Percentiles rank a stretch among this genome's conserved stretches.
These are phyloP conservation scores for Cystofilobasidium ferigula DNA, from an alignment of 768 basidiomycete species.

Conservation along the genomic window DNA sequence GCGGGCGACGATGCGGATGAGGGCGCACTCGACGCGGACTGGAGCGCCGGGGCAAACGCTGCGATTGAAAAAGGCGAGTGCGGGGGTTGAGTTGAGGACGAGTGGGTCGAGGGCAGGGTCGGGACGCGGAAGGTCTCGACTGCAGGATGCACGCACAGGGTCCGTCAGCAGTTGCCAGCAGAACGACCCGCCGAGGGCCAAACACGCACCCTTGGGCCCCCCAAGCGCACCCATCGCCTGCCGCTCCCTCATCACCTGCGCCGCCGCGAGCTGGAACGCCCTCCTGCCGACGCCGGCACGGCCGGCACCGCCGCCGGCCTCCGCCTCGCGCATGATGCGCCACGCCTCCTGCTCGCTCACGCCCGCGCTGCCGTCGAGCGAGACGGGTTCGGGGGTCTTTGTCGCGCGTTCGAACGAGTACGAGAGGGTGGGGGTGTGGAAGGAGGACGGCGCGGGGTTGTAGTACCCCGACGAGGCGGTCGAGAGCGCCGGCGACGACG, in stretches of 20 bases:
- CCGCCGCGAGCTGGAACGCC: conserved; percentile 13
- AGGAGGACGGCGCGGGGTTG: neutral
- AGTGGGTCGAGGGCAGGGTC: neutral
- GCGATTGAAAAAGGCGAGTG: neutral
- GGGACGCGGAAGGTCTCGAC: conserved; percentile 5
- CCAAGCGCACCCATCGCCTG: neutral
- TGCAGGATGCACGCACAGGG: neutral
- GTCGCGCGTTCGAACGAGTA: conserved; percentile 3
- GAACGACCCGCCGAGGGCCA: neutral
- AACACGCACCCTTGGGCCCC: neutral
- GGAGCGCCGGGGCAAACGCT: neutral
- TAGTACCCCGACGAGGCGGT: neutral
- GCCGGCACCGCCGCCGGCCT: conserved; percentile 12
- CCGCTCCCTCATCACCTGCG: conserved; percentile 5
- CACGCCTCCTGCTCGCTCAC: neutral
- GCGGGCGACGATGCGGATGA: neutral
- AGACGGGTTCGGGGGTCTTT: neutral
- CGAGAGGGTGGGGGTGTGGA: conserved; percentile 7
- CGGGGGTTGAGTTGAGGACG: conserved; percentile 2
- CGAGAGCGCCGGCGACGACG: conserved; percentile 7
- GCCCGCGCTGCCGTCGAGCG: neutral
- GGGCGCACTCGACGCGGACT: neutral
- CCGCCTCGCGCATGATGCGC: conserved; percentile 1
- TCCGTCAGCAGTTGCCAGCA: no score
- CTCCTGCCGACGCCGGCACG: conserved; percentile 19